A percentile compares a stretch with the other conserved stretches of the same genome.
phyloP scores from a whole-genome alignment of 176 grass and related monocot species.

The Ensete ventricosum region DNA sequence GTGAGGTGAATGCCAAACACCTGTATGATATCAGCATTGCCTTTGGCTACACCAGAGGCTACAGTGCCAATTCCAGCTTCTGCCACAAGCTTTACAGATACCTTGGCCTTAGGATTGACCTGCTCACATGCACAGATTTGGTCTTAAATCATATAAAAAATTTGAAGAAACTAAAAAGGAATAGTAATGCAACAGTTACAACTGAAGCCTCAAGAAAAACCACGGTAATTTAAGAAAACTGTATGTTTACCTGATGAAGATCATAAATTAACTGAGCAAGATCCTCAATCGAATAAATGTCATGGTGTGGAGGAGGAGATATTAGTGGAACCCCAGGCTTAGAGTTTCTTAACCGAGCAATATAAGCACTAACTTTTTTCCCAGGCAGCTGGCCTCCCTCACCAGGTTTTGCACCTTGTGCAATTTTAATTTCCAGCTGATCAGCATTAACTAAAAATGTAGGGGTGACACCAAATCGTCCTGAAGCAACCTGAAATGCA shows the following conservation, averaged over 20 bases:
- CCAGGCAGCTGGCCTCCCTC: conserved; percentile 97
- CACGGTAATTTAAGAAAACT: not conserved
- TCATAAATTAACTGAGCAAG: conserved; percentile 99
- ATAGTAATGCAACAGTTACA: not conserved
- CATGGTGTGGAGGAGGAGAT: conserved; percentile 97
- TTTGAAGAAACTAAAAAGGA: not conserved
- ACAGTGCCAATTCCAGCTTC: conserved; percentile 99
- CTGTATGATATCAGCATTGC: conserved; percentile 96
- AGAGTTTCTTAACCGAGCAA: conserved; percentile 90
- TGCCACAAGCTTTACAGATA: conserved; percentile 95
- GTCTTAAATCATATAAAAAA: not conserved
- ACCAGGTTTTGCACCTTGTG: conserved; percentile 98
- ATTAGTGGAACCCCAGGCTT: conserved; percentile 99
- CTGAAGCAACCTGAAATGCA: conserved; percentile 84
- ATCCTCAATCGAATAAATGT: conserved; percentile 99
- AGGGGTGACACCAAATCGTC: conserved; percentile 97
- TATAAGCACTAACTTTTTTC: conserved; percentile 99
- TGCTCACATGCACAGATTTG: conserved; percentile 25
- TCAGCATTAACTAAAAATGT: conserved; percentile 93
- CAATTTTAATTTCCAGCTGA: conserved; percentile 99
- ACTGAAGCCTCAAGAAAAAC: conserved; percentile 3
- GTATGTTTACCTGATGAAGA: conserved; percentile 81
- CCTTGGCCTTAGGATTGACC: conserved; percentile 97
- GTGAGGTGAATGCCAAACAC: conserved; percentile 18
- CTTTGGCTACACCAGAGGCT: conserved; percentile 97